A percentile compares a stretch with the other conserved stretches of the same genome.
These are phyloP conservation scores for Paramecium sonneborni DNA, from an alignment of 73 alveolate genomes.

Conservation along the genomic window DNA sequence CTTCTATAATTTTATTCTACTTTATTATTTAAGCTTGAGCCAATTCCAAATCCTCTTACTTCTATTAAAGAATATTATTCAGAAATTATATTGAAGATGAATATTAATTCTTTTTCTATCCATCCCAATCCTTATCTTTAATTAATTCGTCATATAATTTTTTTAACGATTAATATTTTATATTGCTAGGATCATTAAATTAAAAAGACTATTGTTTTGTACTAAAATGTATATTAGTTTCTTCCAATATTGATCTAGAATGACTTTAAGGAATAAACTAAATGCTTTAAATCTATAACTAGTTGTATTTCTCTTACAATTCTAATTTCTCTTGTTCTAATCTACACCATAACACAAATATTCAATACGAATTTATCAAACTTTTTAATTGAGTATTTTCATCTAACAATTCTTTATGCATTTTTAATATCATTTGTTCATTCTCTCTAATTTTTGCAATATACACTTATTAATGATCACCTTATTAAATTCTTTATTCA, in stretches of 20 bases:
- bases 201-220: neutral
- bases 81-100: neutral
- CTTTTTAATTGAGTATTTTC: neutral
- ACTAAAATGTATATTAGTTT: neutral
- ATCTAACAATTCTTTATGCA: neutral
- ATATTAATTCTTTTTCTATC: neutral
- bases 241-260: neutral
- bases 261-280: neutral
- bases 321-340: neutral
- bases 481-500: neutral
- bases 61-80: neutral
- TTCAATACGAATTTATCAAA: neutral
- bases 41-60: neutral
- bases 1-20: neutral
- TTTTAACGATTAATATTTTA: constrained; percentile 10
- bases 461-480: neutral
- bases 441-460: neutral
- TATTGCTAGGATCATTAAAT: neutral
- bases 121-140: neutral
- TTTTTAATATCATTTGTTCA: neutral
- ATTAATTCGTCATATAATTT: constrained; percentile 14
- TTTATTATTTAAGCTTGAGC: neutral
- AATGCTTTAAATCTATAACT: neutral
- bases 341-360: neutral
- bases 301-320: neutral